Conservation (phyloP, 768 basidiomycete genomes). For the Vararia minispora region DNA sequence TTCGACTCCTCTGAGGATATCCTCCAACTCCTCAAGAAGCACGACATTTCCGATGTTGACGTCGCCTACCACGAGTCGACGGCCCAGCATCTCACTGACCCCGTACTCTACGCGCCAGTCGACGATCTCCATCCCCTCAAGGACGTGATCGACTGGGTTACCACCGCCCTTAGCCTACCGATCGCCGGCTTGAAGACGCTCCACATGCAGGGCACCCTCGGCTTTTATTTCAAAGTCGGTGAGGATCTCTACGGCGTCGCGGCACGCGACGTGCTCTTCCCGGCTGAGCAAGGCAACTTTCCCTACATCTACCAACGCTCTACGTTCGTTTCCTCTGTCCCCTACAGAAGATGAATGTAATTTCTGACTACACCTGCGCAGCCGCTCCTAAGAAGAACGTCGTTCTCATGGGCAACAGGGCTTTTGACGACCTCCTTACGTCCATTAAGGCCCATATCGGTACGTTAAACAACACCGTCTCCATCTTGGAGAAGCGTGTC, state of each 20-base stretch:
- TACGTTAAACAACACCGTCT: slow-evolving; percentile 12
- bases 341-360: slow-evolving; percentile 16
- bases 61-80: slow-evolving; percentile 16
- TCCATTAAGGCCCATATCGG: slow-evolving; percentile 18
- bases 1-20: slow-evolving; percentile 13
- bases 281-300: slow-evolving; percentile 14
- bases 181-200: slow-evolving; percentile 24
- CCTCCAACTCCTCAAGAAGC: slow-evolving; percentile 10
- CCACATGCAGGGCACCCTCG: slow-evolving; percentile 25
- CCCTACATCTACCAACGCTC: slow-evolving; percentile 5
- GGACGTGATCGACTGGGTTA: slow-evolving; percentile 22
- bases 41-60: slow-evolving; percentile 14
- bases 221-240: slow-evolving; percentile 23
- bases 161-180: slow-evolving; percentile 25
- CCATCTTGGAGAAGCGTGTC: slow-evolving; percentile 13
- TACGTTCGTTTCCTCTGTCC: slow-evolving; percentile 13
- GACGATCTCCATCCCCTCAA: slow-evolving; percentile 19
- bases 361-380: slow-evolving; percentile 13
- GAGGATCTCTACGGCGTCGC: slow-evolving; percentile 24
- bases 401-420: slow-evolving; percentile 16
- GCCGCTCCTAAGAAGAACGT: too few species aligned
- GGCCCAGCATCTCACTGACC: slow-evolving; percentile 9
- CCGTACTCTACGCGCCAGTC: slow-evolving; percentile 15
- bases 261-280: slow-evolving; percentile 23
- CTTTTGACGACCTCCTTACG: slow-evolving; percentile 15